Conservation (phyloP, 2,329 filamentous ascomycete genomes). For the Phyllosticta citribraziliensis region DNA sequence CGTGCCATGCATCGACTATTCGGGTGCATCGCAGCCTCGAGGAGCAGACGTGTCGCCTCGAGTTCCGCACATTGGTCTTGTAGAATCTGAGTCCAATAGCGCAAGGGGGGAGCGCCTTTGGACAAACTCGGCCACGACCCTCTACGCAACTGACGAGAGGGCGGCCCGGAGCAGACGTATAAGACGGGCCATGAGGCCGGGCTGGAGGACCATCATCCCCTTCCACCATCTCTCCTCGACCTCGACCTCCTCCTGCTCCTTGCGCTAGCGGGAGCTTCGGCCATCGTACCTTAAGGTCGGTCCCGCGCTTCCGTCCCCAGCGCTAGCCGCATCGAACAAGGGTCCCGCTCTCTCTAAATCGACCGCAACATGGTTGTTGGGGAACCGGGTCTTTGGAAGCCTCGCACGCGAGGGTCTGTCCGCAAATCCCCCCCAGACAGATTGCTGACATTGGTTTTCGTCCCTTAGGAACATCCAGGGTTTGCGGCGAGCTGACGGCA, state of each 20-base stretch:
- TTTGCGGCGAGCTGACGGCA: background rate
- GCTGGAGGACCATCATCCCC: background rate
- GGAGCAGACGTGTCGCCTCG: constrained; percentile 10
- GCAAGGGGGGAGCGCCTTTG: constrained; percentile 9
- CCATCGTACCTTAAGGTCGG: constrained; percentile 10
- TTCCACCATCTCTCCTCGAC: constrained; percentile 2
- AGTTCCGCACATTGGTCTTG: constrained; percentile 7
- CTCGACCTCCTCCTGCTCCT: background rate
- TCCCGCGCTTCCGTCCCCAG: constrained; percentile 8
- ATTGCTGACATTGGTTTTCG: background rate
- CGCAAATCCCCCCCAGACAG: background rate
- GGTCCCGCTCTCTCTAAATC: background rate
- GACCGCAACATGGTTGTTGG: background rate
- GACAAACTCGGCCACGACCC: background rate
- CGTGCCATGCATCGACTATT: constrained; percentile 10
- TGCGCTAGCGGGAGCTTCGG: constrained; percentile 3
- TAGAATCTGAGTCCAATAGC: constrained; percentile 11
- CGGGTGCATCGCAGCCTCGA: constrained; percentile 7
- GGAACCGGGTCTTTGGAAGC: background rate
- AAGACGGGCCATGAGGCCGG: constrained; percentile 2
- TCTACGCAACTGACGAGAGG: background rate
- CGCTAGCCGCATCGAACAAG: background rate
- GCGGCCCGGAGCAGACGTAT: background rate
- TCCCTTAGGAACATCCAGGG: background rate
- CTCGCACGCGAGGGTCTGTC: background rate